phyloP scores from a whole-genome alignment of 1,139 yeast species.

The Meyerozyma elateridarum region DNA sequence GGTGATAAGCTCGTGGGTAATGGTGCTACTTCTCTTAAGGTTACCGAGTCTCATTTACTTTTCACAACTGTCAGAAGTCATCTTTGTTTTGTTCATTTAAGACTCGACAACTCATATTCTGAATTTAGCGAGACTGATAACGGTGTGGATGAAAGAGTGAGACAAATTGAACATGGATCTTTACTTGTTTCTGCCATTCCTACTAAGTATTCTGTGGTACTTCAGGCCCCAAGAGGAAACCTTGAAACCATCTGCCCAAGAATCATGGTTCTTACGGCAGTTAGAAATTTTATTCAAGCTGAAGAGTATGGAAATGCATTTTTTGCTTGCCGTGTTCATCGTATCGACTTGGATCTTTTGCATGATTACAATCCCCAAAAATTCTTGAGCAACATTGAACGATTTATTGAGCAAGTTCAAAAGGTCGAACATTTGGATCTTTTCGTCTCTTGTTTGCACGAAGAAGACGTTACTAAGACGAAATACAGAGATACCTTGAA shows the following conservation, averaged over 20 bases:
- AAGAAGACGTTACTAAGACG: constrained; percentile 80
- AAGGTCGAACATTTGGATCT: constrained; percentile 77
- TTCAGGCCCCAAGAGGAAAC: constrained; percentile 96
- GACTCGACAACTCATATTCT: constrained; percentile 15
- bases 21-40: constrained; percentile 77
- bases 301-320: constrained; percentile 69
- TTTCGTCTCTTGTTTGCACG: constrained; percentile 79
- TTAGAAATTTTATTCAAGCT: constrained; percentile 60
- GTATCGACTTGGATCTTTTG: constrained; percentile 84
- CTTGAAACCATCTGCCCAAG: constrained; percentile 92
- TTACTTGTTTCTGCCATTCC: constrained; percentile 77
- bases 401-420: constrained; percentile 68
- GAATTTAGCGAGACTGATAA: constrained; percentile 15
- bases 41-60: constrained; percentile 68
- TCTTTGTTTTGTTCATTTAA: constrained; percentile 76
- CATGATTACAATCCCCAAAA: constrained; percentile 79
- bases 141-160: constrained; percentile 70
- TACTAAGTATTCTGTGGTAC: constrained; percentile 71
- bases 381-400: constrained; percentile 59
- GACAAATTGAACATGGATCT: constrained; percentile 91
- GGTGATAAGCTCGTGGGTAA: constrained; percentile 58
- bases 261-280: constrained; percentile 83
- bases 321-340: constrained; percentile 77
- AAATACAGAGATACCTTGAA: constrained; percentile 72
- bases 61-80: constrained; percentile 88